Evolutionary conservation across 2,329 filamentous ascomycete genomes (phyloP).

Genomic region (Fusarium decemcellulare): DNA sequence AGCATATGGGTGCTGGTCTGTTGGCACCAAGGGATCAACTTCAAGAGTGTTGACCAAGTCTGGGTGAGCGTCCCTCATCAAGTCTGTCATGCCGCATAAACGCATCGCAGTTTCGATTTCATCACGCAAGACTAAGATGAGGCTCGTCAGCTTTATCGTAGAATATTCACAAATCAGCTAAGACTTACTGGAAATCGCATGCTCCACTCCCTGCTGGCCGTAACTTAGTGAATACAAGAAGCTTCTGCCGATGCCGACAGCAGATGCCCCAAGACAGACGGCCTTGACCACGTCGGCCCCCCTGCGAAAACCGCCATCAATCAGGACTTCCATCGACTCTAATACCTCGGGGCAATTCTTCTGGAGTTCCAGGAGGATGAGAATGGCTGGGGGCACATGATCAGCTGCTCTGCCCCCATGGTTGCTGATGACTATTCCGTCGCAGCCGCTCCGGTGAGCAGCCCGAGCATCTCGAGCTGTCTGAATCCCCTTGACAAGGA

Average conservation of each 20-base stretch:
- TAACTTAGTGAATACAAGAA: slow-evolving; percentile 74
- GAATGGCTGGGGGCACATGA: slow-evolving; percentile 66
- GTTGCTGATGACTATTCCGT: slow-evolving; percentile 79
- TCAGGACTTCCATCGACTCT: slow-evolving; percentile 70
- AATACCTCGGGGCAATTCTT: slow-evolving; percentile 73
- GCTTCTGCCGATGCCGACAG: slow-evolving; percentile 74
- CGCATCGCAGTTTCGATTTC: slow-evolving; percentile 77
- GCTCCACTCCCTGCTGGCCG: slow-evolving; percentile 68
- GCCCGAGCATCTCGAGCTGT: slow-evolving; percentile 73
- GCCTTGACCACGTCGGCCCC: slow-evolving; percentile 79
- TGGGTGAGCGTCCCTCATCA: slow-evolving; percentile 50
- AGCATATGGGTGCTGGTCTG: slow-evolving; percentile 10
- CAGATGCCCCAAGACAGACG: slow-evolving; percentile 74
- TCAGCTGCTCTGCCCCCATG: slow-evolving; percentile 75
- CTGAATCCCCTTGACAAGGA: slow-evolving; percentile 81
- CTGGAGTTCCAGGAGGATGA: slow-evolving; percentile 74
- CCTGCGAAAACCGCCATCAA: slow-evolving; percentile 76
- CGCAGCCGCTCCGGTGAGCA: slow-evolving; percentile 71
- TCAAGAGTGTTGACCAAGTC: slow-evolving; percentile 11
- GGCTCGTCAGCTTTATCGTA: not conserved
- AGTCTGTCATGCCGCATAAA: slow-evolving; percentile 73
- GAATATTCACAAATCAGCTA: not conserved
- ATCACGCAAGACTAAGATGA: slow-evolving; percentile 58
- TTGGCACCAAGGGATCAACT: slow-evolving; percentile 10
- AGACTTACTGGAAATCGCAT: slow-evolving; percentile 65